Conservation (phyloP, 2,329 filamentous ascomycete species). For the Colletotrichum limetticola region DNA sequence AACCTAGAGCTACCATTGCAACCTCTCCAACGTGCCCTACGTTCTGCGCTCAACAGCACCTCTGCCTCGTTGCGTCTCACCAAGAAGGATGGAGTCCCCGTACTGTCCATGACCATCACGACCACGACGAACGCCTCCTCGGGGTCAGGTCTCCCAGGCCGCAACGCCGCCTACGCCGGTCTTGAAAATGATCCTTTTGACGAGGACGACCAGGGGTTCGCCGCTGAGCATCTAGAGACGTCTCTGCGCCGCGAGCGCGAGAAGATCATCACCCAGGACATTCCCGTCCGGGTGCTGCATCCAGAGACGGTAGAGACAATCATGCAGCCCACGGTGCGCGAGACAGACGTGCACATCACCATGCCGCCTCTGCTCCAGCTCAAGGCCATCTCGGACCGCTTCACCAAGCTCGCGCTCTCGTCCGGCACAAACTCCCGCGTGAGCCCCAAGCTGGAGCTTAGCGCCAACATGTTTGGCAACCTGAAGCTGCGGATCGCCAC, state of each 20-base stretch:
- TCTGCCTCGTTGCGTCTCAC: slow-evolving; percentile 89
- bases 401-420: slow-evolving; percentile 83
- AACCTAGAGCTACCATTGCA: slow-evolving; percentile 95
- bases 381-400: slow-evolving; percentile 94
- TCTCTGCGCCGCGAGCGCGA: slow-evolving; percentile 78
- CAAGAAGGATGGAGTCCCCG: slow-evolving; percentile 88
- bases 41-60: slow-evolving; percentile 83
- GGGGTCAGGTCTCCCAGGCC: slow-evolving; percentile 41
- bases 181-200: slow-evolving; percentile 51
- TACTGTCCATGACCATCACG: slow-evolving; percentile 90
- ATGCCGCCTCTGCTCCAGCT: slow-evolving; percentile 88
- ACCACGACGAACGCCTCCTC: slow-evolving; percentile 70
- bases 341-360: slow-evolving; percentile 94
- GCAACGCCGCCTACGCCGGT: slow-evolving; percentile 36
- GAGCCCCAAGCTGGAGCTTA: slow-evolving; percentile 80
- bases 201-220: slow-evolving; percentile 57
- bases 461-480: slow-evolving; percentile 94
- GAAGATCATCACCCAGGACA: slow-evolving; percentile 93
- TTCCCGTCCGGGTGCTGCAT: slow-evolving; percentile 91
- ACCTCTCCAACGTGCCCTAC: slow-evolving; percentile 89
- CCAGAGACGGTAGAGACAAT: slow-evolving; percentile 89
- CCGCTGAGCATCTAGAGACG: slow-evolving; percentile 64
- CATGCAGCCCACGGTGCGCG: slow-evolving; percentile 89
- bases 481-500: slow-evolving; percentile 83
- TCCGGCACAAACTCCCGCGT: slow-evolving; percentile 43